Conservation (phyloP, 1,139 yeast species). For the Blastobotrys arbuscula region DNA sequence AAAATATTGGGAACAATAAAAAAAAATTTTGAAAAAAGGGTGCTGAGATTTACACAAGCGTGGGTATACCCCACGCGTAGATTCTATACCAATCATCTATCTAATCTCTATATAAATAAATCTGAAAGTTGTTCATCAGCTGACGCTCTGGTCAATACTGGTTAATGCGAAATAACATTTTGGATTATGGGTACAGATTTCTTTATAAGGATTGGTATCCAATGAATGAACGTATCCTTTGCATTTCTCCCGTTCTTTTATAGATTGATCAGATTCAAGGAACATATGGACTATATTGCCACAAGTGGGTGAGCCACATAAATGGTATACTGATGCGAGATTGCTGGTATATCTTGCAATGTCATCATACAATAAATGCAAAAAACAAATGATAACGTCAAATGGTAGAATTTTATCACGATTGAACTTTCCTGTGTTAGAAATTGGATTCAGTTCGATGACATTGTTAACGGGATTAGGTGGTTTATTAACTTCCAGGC, state of each 20-base stretch:
- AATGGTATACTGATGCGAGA: conserved; percentile 3
- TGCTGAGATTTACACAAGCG: too few relatives aligned
- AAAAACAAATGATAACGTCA: conserved; percentile 6
- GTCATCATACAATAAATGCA: conserved; percentile 4
- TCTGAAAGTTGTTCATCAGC: too few relatives aligned
- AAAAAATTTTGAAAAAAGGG: not conserved
- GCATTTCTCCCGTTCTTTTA: not conserved
- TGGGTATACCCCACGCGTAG: too few relatives aligned
- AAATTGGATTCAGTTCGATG: conserved; percentile 6
- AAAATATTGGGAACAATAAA: too few relatives aligned
- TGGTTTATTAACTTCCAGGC: conserved; percentile 5
- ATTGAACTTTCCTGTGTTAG: conserved; percentile 6
- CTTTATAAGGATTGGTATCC: not conserved
- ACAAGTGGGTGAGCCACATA: conserved; percentile 8
- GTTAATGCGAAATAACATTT: conserved; percentile 8
- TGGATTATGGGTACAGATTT: conserved; percentile 6
- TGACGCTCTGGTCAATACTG: not conserved
- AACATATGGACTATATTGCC: conserved; percentile 5
- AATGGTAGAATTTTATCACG: conserved; percentile 6
- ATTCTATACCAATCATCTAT: too few relatives aligned
- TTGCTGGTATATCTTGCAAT: not conserved
- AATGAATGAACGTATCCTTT: not conserved
- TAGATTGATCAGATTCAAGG: not conserved
- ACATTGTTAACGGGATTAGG: conserved; percentile 3
- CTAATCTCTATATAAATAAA: too few relatives aligned